These are phyloP conservation scores for Ophiostoma sp. DNA, from an alignment of 2,329 filamentous ascomycete genomes.

Conservation along the genomic window DNA sequence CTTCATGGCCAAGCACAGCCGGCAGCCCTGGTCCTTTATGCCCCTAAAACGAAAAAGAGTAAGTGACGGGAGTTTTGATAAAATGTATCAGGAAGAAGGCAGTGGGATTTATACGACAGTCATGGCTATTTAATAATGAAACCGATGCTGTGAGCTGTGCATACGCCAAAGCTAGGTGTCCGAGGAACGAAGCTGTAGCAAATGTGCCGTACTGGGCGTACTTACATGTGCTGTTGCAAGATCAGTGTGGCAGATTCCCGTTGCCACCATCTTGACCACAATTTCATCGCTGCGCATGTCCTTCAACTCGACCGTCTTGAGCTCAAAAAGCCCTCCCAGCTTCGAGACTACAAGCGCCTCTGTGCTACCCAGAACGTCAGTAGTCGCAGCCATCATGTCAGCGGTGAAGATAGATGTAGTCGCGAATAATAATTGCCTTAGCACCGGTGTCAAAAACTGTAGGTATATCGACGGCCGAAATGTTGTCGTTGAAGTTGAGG, in stretches of 20 bases:
- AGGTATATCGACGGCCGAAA: not conserved
- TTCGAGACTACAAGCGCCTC: constrained; percentile 8
- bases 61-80: not conserved
- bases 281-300: constrained; percentile 24
- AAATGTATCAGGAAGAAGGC: too few species aligned
- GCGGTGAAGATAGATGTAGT: not conserved
- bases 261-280: constrained; percentile 31
- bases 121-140: too few species aligned
- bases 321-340: not conserved
- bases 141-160: too few species aligned
- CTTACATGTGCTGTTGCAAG: constrained; percentile 13
- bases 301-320: not conserved
- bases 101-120: too few species aligned
- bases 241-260: constrained; percentile 31
- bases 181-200: too few species aligned
- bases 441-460: too few species aligned
- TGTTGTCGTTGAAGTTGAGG: not conserved
- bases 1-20: constrained; percentile 29
- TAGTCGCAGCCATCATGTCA: not conserved
- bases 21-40: constrained; percentile 8
- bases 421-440: not conserved
- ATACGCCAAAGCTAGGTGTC: too few species aligned
- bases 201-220: not conserved
- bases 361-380: not conserved
- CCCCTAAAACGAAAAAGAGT: not conserved